Conservation (phyloP, 2,329 filamentous ascomycete species). For the Exophiala dermatitidis region DNA sequence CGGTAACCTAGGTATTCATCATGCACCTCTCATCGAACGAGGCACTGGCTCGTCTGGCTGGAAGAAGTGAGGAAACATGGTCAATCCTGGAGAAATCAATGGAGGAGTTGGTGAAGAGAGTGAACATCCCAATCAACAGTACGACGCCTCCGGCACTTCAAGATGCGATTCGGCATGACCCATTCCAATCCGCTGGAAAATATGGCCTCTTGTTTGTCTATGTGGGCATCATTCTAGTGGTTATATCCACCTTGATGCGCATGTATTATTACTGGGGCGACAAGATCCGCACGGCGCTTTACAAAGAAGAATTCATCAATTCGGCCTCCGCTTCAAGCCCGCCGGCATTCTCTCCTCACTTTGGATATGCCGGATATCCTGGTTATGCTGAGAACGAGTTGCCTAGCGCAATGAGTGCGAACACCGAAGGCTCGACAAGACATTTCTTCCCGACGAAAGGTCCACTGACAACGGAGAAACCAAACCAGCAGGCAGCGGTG, state of each 20-base stretch:
- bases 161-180: conserved; percentile 57
- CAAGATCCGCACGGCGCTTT: conserved; percentile 80
- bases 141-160: conserved; percentile 50
- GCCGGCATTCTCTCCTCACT: conserved; percentile 43
- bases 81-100: conserved; percentile 1
- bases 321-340: conserved; percentile 32
- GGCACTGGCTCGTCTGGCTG: conserved; percentile 11
- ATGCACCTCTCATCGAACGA: conserved; percentile 12
- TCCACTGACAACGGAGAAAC: conserved; percentile 47
- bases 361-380: not conserved
- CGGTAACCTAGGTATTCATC: not conserved
- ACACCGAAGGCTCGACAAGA: conserved; percentile 54
- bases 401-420: conserved; percentile 42
- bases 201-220: conserved; percentile 86
- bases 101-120: conserved; percentile 39
- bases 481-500: conserved; percentile 60
- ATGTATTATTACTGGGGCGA: conserved; percentile 89
- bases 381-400: conserved; percentile 51
- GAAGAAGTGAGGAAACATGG: conserved; percentile 7
- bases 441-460: conserved; percentile 68
- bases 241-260: conserved; percentile 60
- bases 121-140: conserved; percentile 50
- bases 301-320: conserved; percentile 73
- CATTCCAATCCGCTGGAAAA: conserved; percentile 74
- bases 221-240: conserved; percentile 67